A percentile compares a stretch with the other conserved stretches of the same genome.
phyloP scores from a whole-genome alignment of 805 yeast genomes.

The Ascoidea asiatica region DNA sequence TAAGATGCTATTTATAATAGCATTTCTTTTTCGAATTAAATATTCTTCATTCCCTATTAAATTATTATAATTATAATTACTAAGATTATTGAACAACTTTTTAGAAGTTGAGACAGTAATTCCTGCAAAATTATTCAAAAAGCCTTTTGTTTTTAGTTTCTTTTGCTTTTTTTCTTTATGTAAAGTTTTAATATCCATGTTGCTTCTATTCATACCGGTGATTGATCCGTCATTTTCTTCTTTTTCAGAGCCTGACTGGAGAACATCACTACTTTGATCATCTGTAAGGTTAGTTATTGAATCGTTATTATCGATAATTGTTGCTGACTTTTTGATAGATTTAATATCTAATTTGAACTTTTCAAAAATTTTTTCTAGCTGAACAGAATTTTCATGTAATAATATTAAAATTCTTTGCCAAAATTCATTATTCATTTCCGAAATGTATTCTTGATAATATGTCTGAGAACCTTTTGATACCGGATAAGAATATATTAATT shows the following conservation, averaged over 20 bases:
- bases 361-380: constrained; percentile 5
- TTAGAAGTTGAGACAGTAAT: constrained; percentile 9
- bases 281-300: too few relatives aligned
- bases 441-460: constrained; percentile 1
- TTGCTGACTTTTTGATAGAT: constrained; percentile 7
- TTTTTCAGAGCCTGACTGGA: not conserved
- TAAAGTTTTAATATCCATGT: too few relatives aligned
- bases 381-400: constrained; percentile 3
- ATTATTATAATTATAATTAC: constrained; percentile 7
- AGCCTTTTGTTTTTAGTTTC: constrained; percentile 1
- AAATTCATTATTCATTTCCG: constrained; percentile 8
- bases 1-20: too few relatives aligned
- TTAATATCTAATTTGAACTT: constrained; percentile 8
- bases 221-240: not conserved
- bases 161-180: too few relatives aligned
- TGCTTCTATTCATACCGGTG: not conserved
- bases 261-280: not conserved
- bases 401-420: constrained; percentile 6
- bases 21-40: not conserved
- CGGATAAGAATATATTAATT: constrained; percentile 14
- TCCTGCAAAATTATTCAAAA: constrained; percentile 7
- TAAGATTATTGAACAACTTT: constrained; percentile 5
- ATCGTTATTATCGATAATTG: constrained; percentile 5
- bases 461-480: not conserved
- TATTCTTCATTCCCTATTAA: not conserved